These are phyloP conservation scores for Solanum chmielewskii DNA, from an alignment of 257 asterid species.

Conservation along the genomic window DNA sequence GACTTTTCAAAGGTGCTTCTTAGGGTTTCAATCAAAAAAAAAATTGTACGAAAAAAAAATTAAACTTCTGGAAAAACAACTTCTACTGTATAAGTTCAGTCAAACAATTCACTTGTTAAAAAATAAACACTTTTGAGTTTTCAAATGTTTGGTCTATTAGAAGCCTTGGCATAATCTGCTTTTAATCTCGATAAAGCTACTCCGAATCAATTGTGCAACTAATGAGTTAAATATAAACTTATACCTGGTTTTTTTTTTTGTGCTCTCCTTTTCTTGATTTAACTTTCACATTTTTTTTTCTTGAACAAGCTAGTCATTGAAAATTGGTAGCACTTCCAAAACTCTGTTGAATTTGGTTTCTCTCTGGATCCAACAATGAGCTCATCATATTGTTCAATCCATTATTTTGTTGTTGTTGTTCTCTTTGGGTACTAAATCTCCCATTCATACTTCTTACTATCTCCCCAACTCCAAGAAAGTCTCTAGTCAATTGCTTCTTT, in stretches of 20 bases:
- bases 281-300: neutral
- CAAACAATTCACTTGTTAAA: neutral
- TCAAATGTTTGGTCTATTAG: neutral
- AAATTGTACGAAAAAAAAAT: too few species aligned
- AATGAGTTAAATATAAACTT: neutral
- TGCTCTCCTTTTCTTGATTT: neutral
- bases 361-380: constrained; percentile 25
- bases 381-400: constrained; percentile 14
- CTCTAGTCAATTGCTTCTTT: constrained; percentile 37
- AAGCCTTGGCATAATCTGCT: neutral
- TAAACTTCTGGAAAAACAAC: neutral
- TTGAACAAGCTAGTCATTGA: constrained; percentile 9
- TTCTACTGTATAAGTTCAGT: neutral
- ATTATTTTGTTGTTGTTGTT: constrained; percentile 1
- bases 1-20: neutral
- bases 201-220: neutral
- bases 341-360: constrained; percentile 16
- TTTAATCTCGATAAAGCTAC: neutral
- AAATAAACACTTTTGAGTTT: neutral
- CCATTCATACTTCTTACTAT: constrained; percentile 39
- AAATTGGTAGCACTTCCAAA: constrained; percentile 32
- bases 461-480: constrained; percentile 80
- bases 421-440: constrained; percentile 13
- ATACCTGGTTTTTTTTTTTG: constrained; percentile 1
- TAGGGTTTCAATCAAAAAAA: neutral